Evolutionary conservation across 2,329 filamentous ascomycete genomes (phyloP), one percentile per base, ranked within the genome.

Genomic region (Parastagonospora nodorum): DNA sequence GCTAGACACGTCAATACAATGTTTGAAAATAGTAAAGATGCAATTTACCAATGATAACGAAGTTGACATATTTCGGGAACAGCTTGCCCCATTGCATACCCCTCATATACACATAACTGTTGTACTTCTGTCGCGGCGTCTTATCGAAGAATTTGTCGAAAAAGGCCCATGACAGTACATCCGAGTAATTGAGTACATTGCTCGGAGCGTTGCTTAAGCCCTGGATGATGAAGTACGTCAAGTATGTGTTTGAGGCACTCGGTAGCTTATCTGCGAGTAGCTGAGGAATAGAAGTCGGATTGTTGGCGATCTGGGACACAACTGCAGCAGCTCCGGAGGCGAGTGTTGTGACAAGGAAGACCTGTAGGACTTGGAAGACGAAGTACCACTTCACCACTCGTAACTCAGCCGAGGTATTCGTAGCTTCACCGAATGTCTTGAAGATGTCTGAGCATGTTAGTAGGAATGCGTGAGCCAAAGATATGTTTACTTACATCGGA

Each of bases 311-410:
- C 15, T 84, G 63, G 19, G 82, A 76, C 1, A 86, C 80, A 0
- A 90, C 85, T 6, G 87, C 83, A 2, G 90, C 85, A 8, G 92
- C 92, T 1, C 91, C 87, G 12, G 91, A 93, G 1, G 89, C 84
- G 28, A 97, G 60, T 0, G 93, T 96, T 0, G 90, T 87, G 42
- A 97, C 85, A 50, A 97, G 77, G 77, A 97, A 97, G 38, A 96
- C 90, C 70, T 97, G 92, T 15, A 97, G 81, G 37, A 97, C 85
- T 72, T 94, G 90, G 77, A 95, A 95, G 39, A 83, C 85, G 67
- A 96, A 99, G 79, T 95, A 97, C 61, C 86, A 89, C 66, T 92
- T 94, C 69, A 97, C 91, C 0, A 90, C 92, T 51, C 91, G 92
- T 8, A 97, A 79, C 73, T 99, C 94, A 12, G 96, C 86, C 9